Conservation (phyloP, 2,329 filamentous ascomycete genomes). For the Madurella mycetomatis region DNA sequence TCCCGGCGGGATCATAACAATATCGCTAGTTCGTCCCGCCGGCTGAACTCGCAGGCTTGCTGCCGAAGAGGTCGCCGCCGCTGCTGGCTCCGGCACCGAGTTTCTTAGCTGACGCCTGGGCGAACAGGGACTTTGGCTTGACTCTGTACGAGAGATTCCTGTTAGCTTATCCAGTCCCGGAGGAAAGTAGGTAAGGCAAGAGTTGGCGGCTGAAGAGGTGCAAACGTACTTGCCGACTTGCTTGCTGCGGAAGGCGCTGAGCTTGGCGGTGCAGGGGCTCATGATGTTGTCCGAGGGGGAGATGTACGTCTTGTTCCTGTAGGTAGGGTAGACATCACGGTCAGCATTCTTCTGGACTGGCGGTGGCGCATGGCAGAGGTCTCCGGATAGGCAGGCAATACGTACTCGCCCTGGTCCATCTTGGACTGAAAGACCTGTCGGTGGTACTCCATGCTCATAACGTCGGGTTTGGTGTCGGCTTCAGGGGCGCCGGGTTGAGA, state of each 20-base stretch:
- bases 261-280: conserved; percentile 80
- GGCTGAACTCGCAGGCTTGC: conserved; percentile 17
- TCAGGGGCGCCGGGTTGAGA: conserved; percentile 34
- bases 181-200: not conserved
- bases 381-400: conserved; percentile 13
- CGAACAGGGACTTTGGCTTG: conserved; percentile 66
- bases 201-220: not conserved
- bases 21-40: not conserved
- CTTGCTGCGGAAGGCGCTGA: conserved; percentile 75
- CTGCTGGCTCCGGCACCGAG: conserved; percentile 41
- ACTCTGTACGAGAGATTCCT: conserved; percentile 37
- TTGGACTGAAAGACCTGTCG: conserved; percentile 70
- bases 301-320: conserved; percentile 51
- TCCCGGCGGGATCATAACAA: not conserved
- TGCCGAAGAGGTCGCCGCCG: conserved; percentile 31
- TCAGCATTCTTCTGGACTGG: not conserved
- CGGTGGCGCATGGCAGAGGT: not conserved
- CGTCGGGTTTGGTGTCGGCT: conserved; percentile 49
- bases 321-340: not conserved
- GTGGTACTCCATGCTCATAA: conserved; percentile 72
- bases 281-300: conserved; percentile 87
- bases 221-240: conserved; percentile 69
- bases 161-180: not conserved
- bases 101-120: conserved; percentile 61
- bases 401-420: conserved; percentile 63